Evolutionary conservation across 202 grass and related monocot species (phyloP).

Genomic region (Schoenoplectus triqueter): DNA sequence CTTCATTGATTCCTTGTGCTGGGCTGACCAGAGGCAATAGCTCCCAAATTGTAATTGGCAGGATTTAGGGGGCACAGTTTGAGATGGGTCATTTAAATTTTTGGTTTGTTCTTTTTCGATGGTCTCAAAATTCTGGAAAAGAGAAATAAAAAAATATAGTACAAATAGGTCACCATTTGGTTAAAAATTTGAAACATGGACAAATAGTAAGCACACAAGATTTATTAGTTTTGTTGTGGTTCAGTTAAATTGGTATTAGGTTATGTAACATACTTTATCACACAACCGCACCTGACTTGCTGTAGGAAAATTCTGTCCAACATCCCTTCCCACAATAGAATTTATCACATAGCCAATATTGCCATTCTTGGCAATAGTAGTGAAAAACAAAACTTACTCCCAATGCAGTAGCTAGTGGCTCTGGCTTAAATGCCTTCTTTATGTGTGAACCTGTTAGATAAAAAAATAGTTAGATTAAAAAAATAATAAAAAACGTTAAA

Average conservation of each 20-base stretch:
- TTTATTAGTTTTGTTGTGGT: slow-evolving; percentile 3
- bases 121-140: slow-evolving; percentile 31
- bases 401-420: slow-evolving; percentile 13
- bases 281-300: not conserved
- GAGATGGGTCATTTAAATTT: not conserved
- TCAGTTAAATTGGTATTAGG: not conserved
- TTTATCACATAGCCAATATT: not conserved
- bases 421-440: slow-evolving; percentile 25
- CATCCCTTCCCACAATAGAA: not conserved
- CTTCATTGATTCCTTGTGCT: slow-evolving; percentile 76
- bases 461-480: not conserved
- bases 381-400: slow-evolving; percentile 25
- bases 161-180: not conserved
- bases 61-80: slow-evolving; percentile 35
- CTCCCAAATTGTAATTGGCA: slow-evolving; percentile 81
- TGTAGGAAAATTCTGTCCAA: not conserved
- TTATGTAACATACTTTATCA: not conserved
- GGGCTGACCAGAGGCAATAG: slow-evolving; percentile 80
- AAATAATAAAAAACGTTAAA: not conserved
- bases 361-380: not conserved
- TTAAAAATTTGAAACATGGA: not conserved
- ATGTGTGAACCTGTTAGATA: slow-evolving; percentile 13
- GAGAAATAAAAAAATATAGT: not conserved
- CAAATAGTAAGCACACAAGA: not conserved
- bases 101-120: slow-evolving; percentile 22